Evolutionary conservation across 352 stramenopile genomes (phyloP), one percentile per base, ranked within the genome.

Genomic region (Globisporangium emineosum): DNA sequence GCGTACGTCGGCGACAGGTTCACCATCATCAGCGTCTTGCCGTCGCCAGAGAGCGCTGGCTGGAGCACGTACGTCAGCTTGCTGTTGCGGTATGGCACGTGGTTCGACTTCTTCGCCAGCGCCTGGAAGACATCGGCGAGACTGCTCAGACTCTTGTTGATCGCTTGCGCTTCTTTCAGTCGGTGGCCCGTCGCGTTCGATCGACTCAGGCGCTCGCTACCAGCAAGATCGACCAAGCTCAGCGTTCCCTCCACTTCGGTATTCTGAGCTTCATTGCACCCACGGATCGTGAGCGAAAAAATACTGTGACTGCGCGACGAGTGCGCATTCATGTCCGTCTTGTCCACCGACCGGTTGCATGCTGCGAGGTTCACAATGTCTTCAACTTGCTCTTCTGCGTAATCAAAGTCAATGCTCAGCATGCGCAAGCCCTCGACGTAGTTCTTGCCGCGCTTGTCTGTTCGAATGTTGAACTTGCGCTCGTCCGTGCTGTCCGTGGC

Each of bases 21-120:
- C 45, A 99, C 97, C 86, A 99, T 99, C 97, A 99, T 99, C 43
- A 99, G 83, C 65, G 97, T 99, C 82, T 99, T 99, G 45, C 97
- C 97, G 78, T 99, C 96, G 10, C 97, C 97, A 65, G 95, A 98
- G 6, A 99, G 88, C 65, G 96, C 98, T 55, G 98, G 97, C 81
- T 99, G 97, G 23, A 99, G 84, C 42, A 99, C 88, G 73, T 99
- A 99, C 25, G 98, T 99, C 23, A 99, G 83, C 75, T 99, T 99
- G 42, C 89, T 98, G 78, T 99, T 99, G 54, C 98, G 83, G 83
- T 99, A 99, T 50, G 98, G 98, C 29, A 98, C 81, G 66, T 99
- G 97, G 23, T 86, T 78, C 33, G 93, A 93, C 70, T 98, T 98
- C 75, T 98, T 98, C 3, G 93, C 87, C 7, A 99, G 87, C 50